These are phyloP conservation scores for Leccinum ponderosum DNA, from an alignment of 1,284 basidiomycete genomes.

Conservation along the genomic window DNA sequence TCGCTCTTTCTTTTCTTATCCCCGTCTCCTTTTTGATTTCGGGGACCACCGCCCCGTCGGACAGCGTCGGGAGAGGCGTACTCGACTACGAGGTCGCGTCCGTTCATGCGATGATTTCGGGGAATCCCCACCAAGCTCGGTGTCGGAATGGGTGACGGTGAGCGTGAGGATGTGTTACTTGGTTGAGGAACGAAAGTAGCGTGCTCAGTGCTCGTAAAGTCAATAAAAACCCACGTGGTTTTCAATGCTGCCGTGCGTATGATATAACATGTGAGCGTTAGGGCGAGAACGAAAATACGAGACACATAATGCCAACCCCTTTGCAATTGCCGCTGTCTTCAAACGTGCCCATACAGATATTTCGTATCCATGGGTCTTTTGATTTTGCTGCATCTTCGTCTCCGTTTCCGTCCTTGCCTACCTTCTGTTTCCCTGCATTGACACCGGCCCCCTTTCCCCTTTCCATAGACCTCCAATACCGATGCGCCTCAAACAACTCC, in stretches of 20 bases:
- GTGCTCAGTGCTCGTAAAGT: constrained; percentile 79
- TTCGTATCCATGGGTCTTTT: constrained; percentile 73
- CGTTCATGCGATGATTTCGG: constrained; percentile 83
- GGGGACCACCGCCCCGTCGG: constrained; percentile 54
- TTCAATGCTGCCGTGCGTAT: not conserved
- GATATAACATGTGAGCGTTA: not conserved
- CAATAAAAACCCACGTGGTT: constrained; percentile 89
- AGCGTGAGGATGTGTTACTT: too few relatives aligned
- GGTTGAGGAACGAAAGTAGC: constrained; percentile 47
- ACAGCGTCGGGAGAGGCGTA: constrained; percentile 87
- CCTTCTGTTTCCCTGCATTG: constrained; percentile 27
- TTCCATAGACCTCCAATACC: constrained; percentile 26
- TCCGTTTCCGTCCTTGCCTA: not conserved
- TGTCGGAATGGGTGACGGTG: too few relatives aligned
- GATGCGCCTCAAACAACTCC: constrained; percentile 69
- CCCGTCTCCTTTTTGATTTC: constrained; percentile 22
- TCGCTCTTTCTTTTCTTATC: constrained; percentile 4
- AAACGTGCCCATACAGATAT: constrained; percentile 94
- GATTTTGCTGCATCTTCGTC: constrained; percentile 16
- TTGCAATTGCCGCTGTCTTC: constrained; percentile 95
- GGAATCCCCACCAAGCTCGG: too few relatives aligned
- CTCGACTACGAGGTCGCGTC: constrained; percentile 86
- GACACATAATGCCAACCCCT: constrained; percentile 56
- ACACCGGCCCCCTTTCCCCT: constrained; percentile 24
- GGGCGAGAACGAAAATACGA: not conserved